Evolutionary conservation across 1,139 yeast genomes (phyloP).

Genomic region (Yamadazyma dendronema): DNA sequence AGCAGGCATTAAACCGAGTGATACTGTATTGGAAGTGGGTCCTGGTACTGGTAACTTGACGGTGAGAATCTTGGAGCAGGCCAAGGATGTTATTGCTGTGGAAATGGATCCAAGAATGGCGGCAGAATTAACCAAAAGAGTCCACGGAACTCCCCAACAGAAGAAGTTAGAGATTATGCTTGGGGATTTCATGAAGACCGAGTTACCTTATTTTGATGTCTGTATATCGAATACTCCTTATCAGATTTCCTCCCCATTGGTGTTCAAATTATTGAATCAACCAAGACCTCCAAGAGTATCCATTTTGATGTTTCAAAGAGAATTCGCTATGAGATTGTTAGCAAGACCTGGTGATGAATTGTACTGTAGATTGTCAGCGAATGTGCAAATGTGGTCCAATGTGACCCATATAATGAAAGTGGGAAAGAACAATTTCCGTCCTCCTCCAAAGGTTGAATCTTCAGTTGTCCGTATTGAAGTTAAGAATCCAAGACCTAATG

Average conservation of each 20-base stretch:
- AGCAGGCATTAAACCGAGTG: slow-evolving; percentile 90
- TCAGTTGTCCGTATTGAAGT: slow-evolving; percentile 93
- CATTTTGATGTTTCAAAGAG: slow-evolving; percentile 96
- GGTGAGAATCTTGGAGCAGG: slow-evolving; percentile 87
- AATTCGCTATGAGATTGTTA: slow-evolving; percentile 85
- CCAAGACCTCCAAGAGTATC: slow-evolving; percentile 95
- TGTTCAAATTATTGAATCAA: slow-evolving; percentile 84
- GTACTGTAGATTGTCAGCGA: slow-evolving; percentile 90
- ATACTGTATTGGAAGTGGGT: slow-evolving; percentile 92
- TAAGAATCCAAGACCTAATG: slow-evolving; percentile 86
- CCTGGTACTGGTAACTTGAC: slow-evolving; percentile 99
- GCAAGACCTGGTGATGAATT: slow-evolving; percentile 95
- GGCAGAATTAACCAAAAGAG: slow-evolving; percentile 95
- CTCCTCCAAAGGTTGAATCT: slow-evolving; percentile 98
- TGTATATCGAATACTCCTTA: slow-evolving; percentile 98
- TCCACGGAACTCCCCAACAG: slow-evolving; percentile 92
- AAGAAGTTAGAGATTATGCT: slow-evolving; percentile 86
- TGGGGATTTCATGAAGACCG: slow-evolving; percentile 96
- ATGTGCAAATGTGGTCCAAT: slow-evolving; percentile 99
- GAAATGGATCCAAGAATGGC: slow-evolving; percentile 99
- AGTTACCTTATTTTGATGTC: slow-evolving; percentile 90
- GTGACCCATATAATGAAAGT: slow-evolving; percentile 98
- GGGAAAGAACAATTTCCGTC: slow-evolving; percentile 93
- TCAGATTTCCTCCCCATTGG: slow-evolving; percentile 95
- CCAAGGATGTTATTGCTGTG: slow-evolving; percentile 87